These are phyloP conservation scores for Hypomontagnella monticulosa DNA, from an alignment of 495 filamentous ascomycete species.

Conservation along the genomic window DNA sequence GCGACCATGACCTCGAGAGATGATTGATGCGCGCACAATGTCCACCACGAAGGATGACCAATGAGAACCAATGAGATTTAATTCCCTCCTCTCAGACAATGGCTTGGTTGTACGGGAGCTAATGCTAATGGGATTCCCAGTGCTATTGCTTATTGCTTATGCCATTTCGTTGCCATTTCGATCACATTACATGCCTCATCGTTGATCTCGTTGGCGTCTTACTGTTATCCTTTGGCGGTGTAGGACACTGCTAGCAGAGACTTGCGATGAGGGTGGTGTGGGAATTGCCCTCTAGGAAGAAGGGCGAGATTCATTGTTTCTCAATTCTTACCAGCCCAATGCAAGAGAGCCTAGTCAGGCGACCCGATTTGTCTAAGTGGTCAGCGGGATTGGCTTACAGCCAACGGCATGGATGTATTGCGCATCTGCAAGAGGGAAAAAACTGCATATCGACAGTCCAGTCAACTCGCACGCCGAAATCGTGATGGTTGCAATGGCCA, in stretches of 20 bases:
- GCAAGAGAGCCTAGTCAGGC: slow-evolving; percentile 47
- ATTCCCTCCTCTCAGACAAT: slow-evolving; percentile 29
- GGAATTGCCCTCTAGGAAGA: slow-evolving; percentile 36
- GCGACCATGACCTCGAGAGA: slow-evolving; percentile 35
- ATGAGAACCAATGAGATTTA: too few relatives aligned
- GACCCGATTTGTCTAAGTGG: slow-evolving; percentile 48
- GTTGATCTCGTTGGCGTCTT: slow-evolving; percentile 18
- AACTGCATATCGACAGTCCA: slow-evolving; percentile 47
- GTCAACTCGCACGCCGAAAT: slow-evolving; percentile 42
- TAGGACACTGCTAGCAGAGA: slow-evolving; percentile 22
- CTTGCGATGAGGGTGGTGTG: slow-evolving; percentile 35
- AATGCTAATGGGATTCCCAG: slow-evolving; percentile 45
- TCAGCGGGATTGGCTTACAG: slow-evolving; percentile 48
- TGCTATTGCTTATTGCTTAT: slow-evolving; percentile 37
- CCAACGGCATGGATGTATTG: slow-evolving; percentile 42
- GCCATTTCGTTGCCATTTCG: slow-evolving; percentile 37
- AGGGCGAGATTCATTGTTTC: slow-evolving; percentile 38
- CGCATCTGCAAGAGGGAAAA: slow-evolving; percentile 46
- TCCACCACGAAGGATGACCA: slow-evolving; percentile 38
- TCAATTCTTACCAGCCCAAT: slow-evolving; percentile 45
- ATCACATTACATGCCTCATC: slow-evolving; percentile 28
- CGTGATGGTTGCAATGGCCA: slow-evolving; percentile 48
- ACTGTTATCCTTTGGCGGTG: slow-evolving; percentile 32
- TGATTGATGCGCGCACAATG: slow-evolving; percentile 33
- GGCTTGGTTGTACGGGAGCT: slow-evolving; percentile 39